A percentile compares a stretch with the other conserved stretches of the same genome.
Evolutionary conservation across 202 grass and related monocot genomes (phyloP).

Genomic region (Zoysia matrella): DNA sequence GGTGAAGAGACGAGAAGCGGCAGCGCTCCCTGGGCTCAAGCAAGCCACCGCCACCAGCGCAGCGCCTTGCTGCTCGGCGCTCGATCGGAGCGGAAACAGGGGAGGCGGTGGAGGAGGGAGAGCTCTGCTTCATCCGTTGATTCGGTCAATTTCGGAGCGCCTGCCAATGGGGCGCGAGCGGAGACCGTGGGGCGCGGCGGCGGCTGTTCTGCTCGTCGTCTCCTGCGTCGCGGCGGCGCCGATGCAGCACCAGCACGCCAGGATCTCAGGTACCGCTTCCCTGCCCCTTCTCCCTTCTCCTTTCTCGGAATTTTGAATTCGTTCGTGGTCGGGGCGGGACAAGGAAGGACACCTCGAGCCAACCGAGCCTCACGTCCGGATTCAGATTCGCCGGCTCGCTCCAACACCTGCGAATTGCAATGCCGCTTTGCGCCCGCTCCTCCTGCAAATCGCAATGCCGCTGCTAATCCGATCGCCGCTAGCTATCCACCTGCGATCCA

Average conservation of each 20-base stretch:
- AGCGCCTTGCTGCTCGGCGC: constrained; percentile 2
- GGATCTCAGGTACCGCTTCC: constrained; percentile 47
- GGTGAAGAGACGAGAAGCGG: too few relatives aligned
- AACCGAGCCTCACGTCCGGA: neutral
- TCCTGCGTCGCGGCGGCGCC: constrained; percentile 36
- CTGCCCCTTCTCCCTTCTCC: neutral
- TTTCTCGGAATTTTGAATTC: neutral
- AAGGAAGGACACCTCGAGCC: neutral
- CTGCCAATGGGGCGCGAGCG: constrained; percentile 24
- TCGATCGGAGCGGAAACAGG: neutral
- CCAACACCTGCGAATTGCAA: neutral
- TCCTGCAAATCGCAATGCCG: neutral
- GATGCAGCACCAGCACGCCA: constrained; percentile 10
- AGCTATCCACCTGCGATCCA: neutral
- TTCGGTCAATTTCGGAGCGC: neutral
- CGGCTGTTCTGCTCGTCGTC: constrained; percentile 29
- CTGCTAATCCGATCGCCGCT: neutral
- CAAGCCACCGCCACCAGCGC: neutral
- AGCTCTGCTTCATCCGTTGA: neutral
- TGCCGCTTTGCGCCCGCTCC: neutral
- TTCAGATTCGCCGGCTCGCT: constrained; percentile 36
- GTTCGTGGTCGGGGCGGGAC: neutral
- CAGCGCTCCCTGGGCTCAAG: too few relatives aligned
- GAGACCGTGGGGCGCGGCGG: constrained; percentile 3
- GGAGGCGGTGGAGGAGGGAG: too few relatives aligned